Evolutionary conservation across 768 basidiomycete species (phyloP), one percentile per base, ranked within the genome.

Genomic region (Rhodotorula babjevae): DNA sequence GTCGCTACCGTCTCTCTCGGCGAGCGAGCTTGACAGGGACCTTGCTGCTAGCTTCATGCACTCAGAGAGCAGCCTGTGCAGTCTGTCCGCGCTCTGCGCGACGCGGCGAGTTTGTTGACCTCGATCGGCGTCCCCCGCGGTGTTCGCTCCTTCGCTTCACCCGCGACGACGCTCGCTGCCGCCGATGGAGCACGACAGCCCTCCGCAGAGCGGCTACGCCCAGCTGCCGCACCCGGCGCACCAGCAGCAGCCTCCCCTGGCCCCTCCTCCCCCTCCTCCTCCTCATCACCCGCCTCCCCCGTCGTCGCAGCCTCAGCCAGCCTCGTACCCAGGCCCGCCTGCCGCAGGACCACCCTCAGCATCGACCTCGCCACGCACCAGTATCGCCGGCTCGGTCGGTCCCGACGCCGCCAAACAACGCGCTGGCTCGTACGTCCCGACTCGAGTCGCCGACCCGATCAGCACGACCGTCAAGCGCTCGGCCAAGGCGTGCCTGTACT

Each of bases 401-500:
- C 15, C 27, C 33, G 57, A 23, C 7, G 9, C 57, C 10, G 5
- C 58, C 36, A 62, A 50, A 21, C 50, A 33, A 25, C 25, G 61
- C 29, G 46, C 61, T 31, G 47, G 23, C 46, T 47, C 47, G 16
- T 61, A 61, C 29, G 29, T 31, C 19, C 61, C 61, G 31, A 44
- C 31, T 2, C 31, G 47, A 29, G 16, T n/a, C 29, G 61, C 27
- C 16, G 61, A 44, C 10, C 15, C 46, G 1, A 29, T 12, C 18
- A 40, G 36, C 21, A 36, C 57, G 19, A 56, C 31, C n/a, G 61
- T 63, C 61, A 63, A 63, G 55, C 25, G 67, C 19, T 63, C 67
- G 11, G 68, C 68, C 19, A 69, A 52, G 50, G 70, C 65, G 16
- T 59, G 59, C 27, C 36, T 36, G 50, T 52, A 59, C 50, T 52